Evolutionary conservation across 306 rosid species (phyloP), one percentile per base, ranked within the genome.

Genomic region (Malus asiatica): DNA sequence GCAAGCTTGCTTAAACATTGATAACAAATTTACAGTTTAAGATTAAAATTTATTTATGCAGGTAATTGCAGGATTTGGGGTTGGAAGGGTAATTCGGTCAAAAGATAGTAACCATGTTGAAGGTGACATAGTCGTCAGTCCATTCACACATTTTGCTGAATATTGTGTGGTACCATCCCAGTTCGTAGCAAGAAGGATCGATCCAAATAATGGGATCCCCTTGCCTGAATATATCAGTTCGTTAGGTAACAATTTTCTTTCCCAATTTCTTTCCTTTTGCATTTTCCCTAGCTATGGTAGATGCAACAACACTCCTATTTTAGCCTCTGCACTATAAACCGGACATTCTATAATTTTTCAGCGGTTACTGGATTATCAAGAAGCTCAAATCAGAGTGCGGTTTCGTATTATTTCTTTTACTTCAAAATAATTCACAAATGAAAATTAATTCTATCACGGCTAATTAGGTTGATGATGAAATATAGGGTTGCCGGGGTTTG

Each of bases 401-500:
- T 48, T 9, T 40, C 45, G 45, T 9, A 40, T 10, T 40, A 8
- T 53, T 57, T 22, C n/a, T 57, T 57, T 57, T 57, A 57, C 29
- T 57, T 57, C 8, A 55, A 55, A 55, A 15, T 52, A 14, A 18
- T 52, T 52, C 22, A 51, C 33, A 33, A 18, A 52, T 2, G n/a
- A 18, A 2, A 52, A 55, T 55, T 55, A 55, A 57, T 57, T 57
- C 9, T n/a, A 4, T 19, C 13, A n/a, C 59, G 14, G 2, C 14
- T 25, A 25, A 59, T 19, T n/a, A 19, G 11, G 33, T 9, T 14
- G 30, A 4, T 60, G 14, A 60, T 19, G 20, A 25, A 70, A 6
- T 65, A 8, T 76, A 88, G 96, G 90, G 45, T 18, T 85, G 1
- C 88, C 90, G 0, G 96, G 96, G 33, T 86, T 86, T 80, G 92